A percentile compares a stretch with the other conserved stretches of the same genome.
These are phyloP conservation scores for Diophrys appendiculata DNA, from an alignment of 73 alveolate genomes.

Conservation along the genomic window DNA sequence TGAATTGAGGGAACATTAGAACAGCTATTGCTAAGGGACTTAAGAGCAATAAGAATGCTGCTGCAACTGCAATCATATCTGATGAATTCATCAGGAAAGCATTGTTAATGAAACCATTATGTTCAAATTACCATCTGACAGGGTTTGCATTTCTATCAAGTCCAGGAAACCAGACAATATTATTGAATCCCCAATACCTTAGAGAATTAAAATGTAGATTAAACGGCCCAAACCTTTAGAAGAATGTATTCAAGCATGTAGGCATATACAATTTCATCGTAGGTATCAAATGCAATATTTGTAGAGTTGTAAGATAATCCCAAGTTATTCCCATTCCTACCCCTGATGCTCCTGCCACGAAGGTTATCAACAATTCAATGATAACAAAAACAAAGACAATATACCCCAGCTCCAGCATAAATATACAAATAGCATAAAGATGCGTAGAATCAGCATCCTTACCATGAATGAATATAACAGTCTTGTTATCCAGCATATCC, in stretches of 20 bases:
- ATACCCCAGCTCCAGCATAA: background rate
- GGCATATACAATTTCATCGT: slow-evolving; percentile 21
- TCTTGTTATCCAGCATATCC: slow-evolving; percentile 4
- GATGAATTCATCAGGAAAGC: slow-evolving; percentile 9
- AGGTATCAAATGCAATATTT: slow-evolving; percentile 21
- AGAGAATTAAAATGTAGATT: too few relatives aligned
- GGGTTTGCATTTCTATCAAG: background rate
- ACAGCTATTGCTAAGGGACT: background rate
- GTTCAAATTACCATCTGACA: background rate
- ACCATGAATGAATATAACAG: slow-evolving; percentile 5
- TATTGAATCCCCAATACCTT: background rate
- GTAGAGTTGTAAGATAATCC: slow-evolving; percentile 16
- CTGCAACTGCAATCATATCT: background rate
- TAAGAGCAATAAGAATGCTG: background rate
- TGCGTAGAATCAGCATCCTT: slow-evolving; percentile 11
- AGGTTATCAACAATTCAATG: background rate
- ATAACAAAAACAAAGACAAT: background rate
- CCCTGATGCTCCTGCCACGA: slow-evolving; percentile 3
- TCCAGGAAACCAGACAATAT: slow-evolving; percentile 1
- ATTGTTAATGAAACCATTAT: slow-evolving; percentile 9
- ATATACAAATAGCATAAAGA: background rate
- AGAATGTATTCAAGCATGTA: slow-evolving; percentile 3
- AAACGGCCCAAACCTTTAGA: slow-evolving; percentile 7
- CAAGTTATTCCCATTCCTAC: background rate
- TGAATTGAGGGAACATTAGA: background rate